Conservation (phyloP, 352 stramenopile genomes). For the Pythium sukuiense region DNA sequence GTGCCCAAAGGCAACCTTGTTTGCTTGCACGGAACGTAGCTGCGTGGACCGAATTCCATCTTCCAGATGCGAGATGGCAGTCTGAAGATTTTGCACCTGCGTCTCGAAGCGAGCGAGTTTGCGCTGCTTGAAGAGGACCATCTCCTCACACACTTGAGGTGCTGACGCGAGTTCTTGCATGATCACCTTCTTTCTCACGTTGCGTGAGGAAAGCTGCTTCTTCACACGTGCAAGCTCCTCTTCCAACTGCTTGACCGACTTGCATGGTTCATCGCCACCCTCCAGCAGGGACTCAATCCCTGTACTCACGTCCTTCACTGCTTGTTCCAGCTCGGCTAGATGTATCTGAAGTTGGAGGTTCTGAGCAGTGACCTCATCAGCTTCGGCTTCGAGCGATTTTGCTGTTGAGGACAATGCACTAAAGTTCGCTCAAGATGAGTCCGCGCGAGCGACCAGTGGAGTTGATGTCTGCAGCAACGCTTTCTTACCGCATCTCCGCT, state of each 20-base stretch:
- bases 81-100: conserved; percentile 17
- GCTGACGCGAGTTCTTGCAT: conserved; percentile 10
- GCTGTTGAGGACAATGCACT: background rate
- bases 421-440: background rate
- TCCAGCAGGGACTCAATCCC: background rate
- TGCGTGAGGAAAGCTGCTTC: conserved; percentile 2
- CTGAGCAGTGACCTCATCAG: background rate
- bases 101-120: conserved; percentile 21
- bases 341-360: background rate
- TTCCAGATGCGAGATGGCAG: conserved; percentile 24
- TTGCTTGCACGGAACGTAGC: conserved; percentile 25
- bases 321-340: background rate
- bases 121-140: conserved; percentile 20
- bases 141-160: conserved; percentile 16
- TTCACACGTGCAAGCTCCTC: background rate
- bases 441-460: background rate
- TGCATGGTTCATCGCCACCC: background rate
- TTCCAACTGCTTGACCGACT: background rate
- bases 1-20: conserved; percentile 26
- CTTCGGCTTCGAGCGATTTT: background rate
- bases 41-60: conserved; percentile 32
- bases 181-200: conserved; percentile 15
- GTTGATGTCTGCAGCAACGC: background rate
- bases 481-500: background rate
- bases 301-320: background rate